Percentiles rank a stretch among this genome's conserved stretches.
These are phyloP conservation scores for Syncephalastrum racemosum DNA, from an alignment of 371 early-diverging fungal species.

Conservation along the genomic window DNA sequence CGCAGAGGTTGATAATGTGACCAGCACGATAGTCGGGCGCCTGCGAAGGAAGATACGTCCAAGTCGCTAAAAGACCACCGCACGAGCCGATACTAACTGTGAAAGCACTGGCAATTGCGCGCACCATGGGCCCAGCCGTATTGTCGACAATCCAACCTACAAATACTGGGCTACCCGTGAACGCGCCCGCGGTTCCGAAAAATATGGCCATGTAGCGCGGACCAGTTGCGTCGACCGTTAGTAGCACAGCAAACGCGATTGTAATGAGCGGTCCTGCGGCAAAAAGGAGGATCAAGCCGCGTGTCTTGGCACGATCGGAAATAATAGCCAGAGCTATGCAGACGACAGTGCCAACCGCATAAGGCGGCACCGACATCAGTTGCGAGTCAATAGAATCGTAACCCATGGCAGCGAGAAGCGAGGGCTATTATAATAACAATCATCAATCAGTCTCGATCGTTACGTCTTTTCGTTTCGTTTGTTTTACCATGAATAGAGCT, in stretches of 20 bases:
- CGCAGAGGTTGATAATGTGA: constrained; percentile 21
- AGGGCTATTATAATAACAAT: constrained; percentile 9
- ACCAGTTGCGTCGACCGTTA: constrained; percentile 16
- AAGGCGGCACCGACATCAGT: constrained; percentile 44
- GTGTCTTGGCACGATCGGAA: constrained; percentile 29
- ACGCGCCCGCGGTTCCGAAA: constrained; percentile 25
- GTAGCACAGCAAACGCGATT: constrained; percentile 16
- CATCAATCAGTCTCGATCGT: neutral
- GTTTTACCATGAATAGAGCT: constrained; percentile 40
- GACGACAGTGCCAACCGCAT: constrained; percentile 25
- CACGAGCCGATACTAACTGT: constrained; percentile 17
- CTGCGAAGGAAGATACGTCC: constrained; percentile 26
- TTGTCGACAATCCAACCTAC: constrained; percentile 28
- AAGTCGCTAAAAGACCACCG: constrained; percentile 25
- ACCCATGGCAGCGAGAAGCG: constrained; percentile 18
- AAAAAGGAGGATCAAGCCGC: constrained; percentile 24
- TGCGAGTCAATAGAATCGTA: constrained; percentile 26
- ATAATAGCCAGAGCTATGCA: constrained; percentile 26
- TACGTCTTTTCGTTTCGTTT: neutral
- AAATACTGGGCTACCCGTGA: constrained; percentile 24
- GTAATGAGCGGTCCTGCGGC: constrained; percentile 17
- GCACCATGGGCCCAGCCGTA: constrained; percentile 22
- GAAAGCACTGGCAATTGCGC: constrained; percentile 23
- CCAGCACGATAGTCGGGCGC: constrained; percentile 24
- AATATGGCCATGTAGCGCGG: constrained; percentile 27